Conservation (phyloP, 306 rosid genomes). For the Glycine soja region DNA sequence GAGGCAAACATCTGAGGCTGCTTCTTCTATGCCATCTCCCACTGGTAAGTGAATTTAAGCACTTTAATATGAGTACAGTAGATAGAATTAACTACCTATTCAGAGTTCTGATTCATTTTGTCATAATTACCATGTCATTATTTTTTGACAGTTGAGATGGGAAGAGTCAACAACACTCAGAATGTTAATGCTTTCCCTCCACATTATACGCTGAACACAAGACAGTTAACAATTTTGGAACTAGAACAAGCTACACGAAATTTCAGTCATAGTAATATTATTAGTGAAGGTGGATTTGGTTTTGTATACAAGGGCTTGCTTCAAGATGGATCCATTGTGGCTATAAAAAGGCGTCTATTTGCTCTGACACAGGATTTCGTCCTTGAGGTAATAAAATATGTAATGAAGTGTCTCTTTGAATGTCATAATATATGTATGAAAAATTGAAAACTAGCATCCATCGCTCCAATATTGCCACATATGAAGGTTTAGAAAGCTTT, state of each 20-base stretch:
- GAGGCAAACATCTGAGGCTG: constrained; percentile 64
- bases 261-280: constrained; percentile 61
- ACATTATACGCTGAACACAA: constrained; percentile 48
- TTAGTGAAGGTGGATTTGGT: constrained; percentile 79
- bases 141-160: constrained; percentile 61
- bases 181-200: constrained; percentile 50
- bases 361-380: constrained; percentile 56
- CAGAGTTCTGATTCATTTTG: neutral
- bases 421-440: neutral
- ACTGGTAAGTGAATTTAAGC: constrained; percentile 52
- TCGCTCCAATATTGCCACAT: neutral
- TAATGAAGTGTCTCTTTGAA: constrained; percentile 4
- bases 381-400: constrained; percentile 52
- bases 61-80: neutral
- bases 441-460: neutral
- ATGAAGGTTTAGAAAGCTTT: constrained; percentile 14
- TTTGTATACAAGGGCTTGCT: constrained; percentile 75
- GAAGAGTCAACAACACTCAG: constrained; percentile 54
- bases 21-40: constrained; percentile 66
- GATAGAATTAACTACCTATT: too few relatives aligned
- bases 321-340: constrained; percentile 79
- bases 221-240: constrained; percentile 60
- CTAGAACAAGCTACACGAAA: constrained; percentile 68
- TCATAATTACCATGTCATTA: neutral
- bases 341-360: constrained; percentile 65